Conservation (phyloP, 495 filamentous ascomycete genomes). For the Hyaloscypha bicolor region DNA sequence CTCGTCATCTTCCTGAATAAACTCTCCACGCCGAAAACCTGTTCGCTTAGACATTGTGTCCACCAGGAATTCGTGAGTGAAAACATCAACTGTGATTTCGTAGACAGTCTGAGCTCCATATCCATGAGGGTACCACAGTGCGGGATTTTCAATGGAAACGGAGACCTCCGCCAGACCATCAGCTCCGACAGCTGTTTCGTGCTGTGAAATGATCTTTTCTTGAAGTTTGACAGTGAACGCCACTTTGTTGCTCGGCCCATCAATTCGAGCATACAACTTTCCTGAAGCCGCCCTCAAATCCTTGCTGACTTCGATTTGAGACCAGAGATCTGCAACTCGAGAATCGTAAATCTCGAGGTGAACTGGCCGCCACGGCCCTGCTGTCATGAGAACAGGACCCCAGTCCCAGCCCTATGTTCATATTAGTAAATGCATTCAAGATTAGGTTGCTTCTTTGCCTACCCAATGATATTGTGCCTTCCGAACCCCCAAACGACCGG, state of each 20-base stretch:
- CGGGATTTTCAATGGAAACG: conserved; percentile 59
- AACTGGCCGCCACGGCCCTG: conserved; percentile 79
- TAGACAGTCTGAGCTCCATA: conserved; percentile 69
- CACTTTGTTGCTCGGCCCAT: neutral
- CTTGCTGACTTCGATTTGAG: neutral
- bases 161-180: conserved; percentile 52
- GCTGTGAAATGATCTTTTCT: neutral
- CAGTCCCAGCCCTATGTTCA: conserved; percentile 33
- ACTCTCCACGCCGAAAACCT: conserved; percentile 68
- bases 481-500: conserved; percentile 63
- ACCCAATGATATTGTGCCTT: conserved; percentile 86
- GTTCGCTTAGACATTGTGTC: neutral
- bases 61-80: neutral
- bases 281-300: neutral
- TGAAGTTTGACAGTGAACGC: neutral
- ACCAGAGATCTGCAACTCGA: conserved; percentile 64
- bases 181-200: conserved; percentile 39
- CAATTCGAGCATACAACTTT: neutral
- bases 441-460: too few species aligned
- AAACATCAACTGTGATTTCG: neutral
- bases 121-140: conserved; percentile 76
- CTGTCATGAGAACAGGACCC: conserved; percentile 69
- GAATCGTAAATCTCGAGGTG: conserved; percentile 68
- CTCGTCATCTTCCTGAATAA: conserved; percentile 65
- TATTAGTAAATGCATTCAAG: too few species aligned